Evolutionary conservation across 2,329 filamentous ascomycete genomes (phyloP).

Genomic region (Gliomastix tumulicola): DNA sequence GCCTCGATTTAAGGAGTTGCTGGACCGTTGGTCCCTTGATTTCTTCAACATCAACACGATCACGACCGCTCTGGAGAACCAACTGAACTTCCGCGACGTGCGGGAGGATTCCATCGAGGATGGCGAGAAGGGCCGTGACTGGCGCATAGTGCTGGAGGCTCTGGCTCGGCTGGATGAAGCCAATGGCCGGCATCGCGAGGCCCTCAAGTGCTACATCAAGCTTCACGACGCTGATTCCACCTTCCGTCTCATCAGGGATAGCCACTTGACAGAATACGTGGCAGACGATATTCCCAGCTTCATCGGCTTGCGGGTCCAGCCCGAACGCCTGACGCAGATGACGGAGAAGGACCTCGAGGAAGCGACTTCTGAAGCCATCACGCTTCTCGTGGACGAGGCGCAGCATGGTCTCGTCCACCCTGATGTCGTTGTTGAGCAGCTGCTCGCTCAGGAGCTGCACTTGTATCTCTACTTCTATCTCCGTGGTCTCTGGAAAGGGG

Average conservation of each 20-base stretch:
- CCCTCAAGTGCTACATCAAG: conserved; percentile 80
- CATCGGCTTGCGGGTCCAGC: conserved; percentile 76
- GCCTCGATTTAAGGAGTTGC: conserved; percentile 65
- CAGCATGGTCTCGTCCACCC: conserved; percentile 81
- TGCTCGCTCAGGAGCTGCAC: conserved; percentile 59
- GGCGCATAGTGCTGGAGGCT: conserved; percentile 82
- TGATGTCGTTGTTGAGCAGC: conserved; percentile 68
- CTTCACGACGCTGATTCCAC: conserved; percentile 88
- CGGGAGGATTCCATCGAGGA: conserved; percentile 70
- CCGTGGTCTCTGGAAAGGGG: conserved; percentile 74
- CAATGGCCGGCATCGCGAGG: conserved; percentile 73
- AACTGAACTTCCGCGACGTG: conserved; percentile 69
- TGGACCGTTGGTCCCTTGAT: conserved; percentile 79
- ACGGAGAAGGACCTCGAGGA: conserved; percentile 66
- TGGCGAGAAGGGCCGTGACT: conserved; percentile 68
- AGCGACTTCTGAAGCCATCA: conserved; percentile 75
- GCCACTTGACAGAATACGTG: conserved; percentile 84
- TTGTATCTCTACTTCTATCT: conserved; percentile 92
- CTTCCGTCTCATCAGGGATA: conserved; percentile 78
- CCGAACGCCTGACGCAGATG: conserved; percentile 60
- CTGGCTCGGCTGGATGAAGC: conserved; percentile 80
- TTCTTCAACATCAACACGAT: conserved; percentile 76
- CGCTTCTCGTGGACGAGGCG: conserved; percentile 82
- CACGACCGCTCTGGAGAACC: conserved; percentile 72
- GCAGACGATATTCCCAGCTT: conserved; percentile 86